phyloP scores from a whole-genome alignment of 441 rosid species.

The Manihot esculenta region DNA sequence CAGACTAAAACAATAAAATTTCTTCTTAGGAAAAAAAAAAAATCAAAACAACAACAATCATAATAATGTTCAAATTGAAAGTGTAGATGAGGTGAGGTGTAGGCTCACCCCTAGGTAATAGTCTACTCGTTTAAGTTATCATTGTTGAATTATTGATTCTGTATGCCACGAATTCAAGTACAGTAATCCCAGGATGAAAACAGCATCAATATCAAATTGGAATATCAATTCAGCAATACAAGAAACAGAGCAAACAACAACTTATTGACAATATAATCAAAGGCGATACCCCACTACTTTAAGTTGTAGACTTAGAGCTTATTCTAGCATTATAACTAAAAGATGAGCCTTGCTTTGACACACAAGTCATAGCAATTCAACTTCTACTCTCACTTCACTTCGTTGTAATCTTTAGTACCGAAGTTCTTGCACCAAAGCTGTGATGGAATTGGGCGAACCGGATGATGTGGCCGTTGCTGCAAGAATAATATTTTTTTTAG shows the following conservation, averaged over 20 bases:
- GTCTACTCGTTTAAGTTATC: background rate
- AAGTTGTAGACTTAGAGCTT: slow-evolving; percentile 17
- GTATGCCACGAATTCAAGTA: background rate
- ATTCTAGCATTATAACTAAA: slow-evolving; percentile 6
- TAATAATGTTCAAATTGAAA: too few species aligned
- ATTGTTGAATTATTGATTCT: background rate
- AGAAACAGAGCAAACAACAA: background rate
- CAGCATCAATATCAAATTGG: background rate
- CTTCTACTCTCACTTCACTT: slow-evolving; percentile 22
- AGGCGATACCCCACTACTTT: background rate
- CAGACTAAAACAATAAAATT: too few species aligned
- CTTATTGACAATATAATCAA: slow-evolving; percentile 26
- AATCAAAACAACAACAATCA: too few species aligned
- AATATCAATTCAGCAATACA: slow-evolving; percentile 1
- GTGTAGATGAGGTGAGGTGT: too few species aligned
- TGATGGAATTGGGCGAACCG: slow-evolving; percentile 95
- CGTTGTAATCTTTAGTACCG: slow-evolving; percentile 77
- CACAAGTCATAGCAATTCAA: slow-evolving; percentile 11
- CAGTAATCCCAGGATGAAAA: background rate
- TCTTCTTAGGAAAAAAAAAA: too few species aligned
- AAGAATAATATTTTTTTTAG: slow-evolving; percentile 19
- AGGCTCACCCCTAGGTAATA: too few species aligned
- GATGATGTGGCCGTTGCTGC: slow-evolving; percentile 98
- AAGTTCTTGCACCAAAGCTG: slow-evolving; percentile 99
- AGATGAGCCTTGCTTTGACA: slow-evolving; percentile 13